Conservation (phyloP, 306 rosid species). For the Dryas alaskensis region DNA sequence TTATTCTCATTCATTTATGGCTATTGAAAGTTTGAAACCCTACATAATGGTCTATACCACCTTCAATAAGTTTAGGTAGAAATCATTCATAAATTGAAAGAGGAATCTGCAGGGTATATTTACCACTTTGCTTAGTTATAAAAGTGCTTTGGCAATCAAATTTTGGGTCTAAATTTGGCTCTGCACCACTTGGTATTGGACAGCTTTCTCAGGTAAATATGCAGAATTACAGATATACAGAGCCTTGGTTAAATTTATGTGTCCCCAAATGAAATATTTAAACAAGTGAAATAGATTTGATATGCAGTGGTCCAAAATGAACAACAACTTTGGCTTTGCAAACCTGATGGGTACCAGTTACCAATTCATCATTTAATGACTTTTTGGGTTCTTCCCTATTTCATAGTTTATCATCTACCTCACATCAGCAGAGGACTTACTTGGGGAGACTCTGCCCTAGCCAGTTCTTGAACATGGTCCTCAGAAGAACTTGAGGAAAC, state of each 20-base stretch:
- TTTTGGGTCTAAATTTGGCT: no score
- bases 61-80: not conserved
- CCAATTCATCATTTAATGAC: slow-evolving; percentile 4
- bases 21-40: not conserved
- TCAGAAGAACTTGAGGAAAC: not conserved
- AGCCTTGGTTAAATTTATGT: slow-evolving; percentile 7
- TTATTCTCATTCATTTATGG: slow-evolving; percentile 44
- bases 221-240: slow-evolving; percentile 11
- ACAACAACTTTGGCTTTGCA: not conserved
- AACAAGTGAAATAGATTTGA: slow-evolving; percentile 13
- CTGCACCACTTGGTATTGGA: not conserved
- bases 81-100: not conserved
- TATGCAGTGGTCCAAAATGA: slow-evolving; percentile 22
- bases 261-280: not conserved
- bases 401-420: not conserved
- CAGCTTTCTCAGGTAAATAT: not conserved
- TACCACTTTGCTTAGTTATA: not conserved
- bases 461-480: not conserved
- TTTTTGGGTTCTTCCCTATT: not conserved
- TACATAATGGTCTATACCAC: slow-evolving; percentile 18
- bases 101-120: not conserved
- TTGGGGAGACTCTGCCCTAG: not conserved
- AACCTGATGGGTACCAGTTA: not conserved
- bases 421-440: slow-evolving; percentile 21
- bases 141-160: no score